Percentiles rank a stretch among this genome's conserved stretches.
Evolutionary conservation across 805 yeast species (phyloP).

Genomic region (Starmera caribaea): DNA sequence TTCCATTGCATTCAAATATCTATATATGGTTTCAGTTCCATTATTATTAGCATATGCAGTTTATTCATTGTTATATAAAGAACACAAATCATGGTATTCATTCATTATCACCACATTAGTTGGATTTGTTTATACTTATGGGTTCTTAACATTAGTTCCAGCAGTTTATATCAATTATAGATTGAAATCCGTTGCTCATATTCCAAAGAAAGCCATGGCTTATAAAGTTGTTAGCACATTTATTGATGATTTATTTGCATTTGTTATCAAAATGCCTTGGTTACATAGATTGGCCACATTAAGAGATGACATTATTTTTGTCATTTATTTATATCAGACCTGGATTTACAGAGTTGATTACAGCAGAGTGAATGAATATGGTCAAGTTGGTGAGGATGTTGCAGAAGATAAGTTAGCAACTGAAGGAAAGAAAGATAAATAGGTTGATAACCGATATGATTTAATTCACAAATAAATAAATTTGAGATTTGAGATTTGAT

Average conservation of each 20-base stretch:
- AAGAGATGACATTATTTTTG: conserved; percentile 31
- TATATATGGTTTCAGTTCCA: conserved; percentile 28
- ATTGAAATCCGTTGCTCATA: conserved; percentile 32
- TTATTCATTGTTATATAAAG: conserved; percentile 27
- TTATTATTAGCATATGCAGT: conserved; percentile 25
- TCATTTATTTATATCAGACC: conserved; percentile 29
- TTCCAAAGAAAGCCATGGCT: conserved; percentile 30
- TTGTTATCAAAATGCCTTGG: conserved; percentile 33
- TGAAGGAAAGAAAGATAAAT: conserved; percentile 8
- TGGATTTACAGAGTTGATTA: conserved; percentile 32
- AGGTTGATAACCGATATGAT: not conserved
- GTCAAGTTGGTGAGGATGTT: conserved; percentile 23
- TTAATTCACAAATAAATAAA: not conserved
- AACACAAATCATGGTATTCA: conserved; percentile 33
- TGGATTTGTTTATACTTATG: conserved; percentile 32
- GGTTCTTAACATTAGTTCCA: conserved; percentile 30
- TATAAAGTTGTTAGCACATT: conserved; percentile 32
- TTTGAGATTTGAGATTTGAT: too few relatives aligned
- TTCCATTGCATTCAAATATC: conserved; percentile 27
- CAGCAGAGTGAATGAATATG: conserved; percentile 28
- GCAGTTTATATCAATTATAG: conserved; percentile 31
- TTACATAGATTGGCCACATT: conserved; percentile 30
- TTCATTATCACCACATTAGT: conserved; percentile 29
- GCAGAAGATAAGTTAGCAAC: conserved; percentile 15
- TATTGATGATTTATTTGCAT: conserved; percentile 31